These are phyloP conservation scores for Aspergillus pseudoglaucus DNA, from an alignment of 2,329 filamentous ascomycete genomes.

Conservation along the genomic window DNA sequence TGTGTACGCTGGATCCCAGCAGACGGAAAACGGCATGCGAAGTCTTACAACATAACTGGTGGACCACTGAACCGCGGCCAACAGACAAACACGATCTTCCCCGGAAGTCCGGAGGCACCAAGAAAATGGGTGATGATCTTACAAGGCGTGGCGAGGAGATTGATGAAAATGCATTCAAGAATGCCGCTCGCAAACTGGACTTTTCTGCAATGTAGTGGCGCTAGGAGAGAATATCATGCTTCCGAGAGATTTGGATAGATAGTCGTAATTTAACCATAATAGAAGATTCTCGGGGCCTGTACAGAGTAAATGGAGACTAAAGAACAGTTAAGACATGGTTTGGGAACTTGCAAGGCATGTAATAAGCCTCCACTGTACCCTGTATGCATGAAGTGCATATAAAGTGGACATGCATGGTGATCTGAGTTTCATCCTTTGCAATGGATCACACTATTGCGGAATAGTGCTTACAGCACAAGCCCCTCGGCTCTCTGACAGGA, in stretches of 20 bases:
- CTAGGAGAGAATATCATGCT: no score
- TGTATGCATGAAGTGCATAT: not conserved
- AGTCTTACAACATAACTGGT: slow-evolving; percentile 79
- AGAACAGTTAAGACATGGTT: no score
- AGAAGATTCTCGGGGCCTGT: no score
- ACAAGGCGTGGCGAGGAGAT: slow-evolving; percentile 68
- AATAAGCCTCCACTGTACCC: not conserved
- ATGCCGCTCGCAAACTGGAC: slow-evolving; percentile 76
- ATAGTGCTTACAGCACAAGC: no score
- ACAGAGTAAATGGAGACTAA: no score
- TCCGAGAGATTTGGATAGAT: no score
- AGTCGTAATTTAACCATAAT: no score
- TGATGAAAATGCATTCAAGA: slow-evolving; percentile 58
- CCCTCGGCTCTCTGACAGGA: no score
- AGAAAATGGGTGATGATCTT: slow-evolving; percentile 75
- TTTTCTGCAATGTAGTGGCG: slow-evolving; percentile 49
- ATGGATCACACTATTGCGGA: no score
- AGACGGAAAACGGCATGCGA: slow-evolving; percentile 71
- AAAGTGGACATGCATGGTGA: no score
- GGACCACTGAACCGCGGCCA: slow-evolving; percentile 74
- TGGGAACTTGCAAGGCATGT: no score
- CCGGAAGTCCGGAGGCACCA: slow-evolving; percentile 63
- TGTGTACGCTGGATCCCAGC: slow-evolving; percentile 78
- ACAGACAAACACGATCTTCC: slow-evolving; percentile 78
- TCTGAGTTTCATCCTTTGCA: no score